Evolutionary conservation across 371 early-diverging fungal species (phyloP), one percentile per base, ranked within the genome.

Genomic region (Dinochytrium kinnereticum): DNA sequence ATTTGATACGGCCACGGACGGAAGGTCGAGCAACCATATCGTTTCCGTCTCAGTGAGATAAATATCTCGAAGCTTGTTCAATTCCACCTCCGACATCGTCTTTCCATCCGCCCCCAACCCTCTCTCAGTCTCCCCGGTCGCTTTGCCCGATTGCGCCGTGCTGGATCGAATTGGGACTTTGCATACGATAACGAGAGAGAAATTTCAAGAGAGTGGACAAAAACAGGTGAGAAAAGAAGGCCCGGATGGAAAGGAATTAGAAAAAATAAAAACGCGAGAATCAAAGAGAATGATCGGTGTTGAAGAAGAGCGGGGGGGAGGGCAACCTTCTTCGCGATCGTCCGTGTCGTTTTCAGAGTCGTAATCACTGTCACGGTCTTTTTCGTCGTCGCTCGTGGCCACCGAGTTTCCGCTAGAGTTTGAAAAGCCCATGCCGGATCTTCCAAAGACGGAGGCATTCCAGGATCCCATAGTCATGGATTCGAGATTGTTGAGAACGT

Each of bases 401-500:
- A 70, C 72, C n/a, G 81, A 80, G 24, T 73, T 78, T 17, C 75
- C 59, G 64, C 80, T 78, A 26, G 77, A 65, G 26, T 50, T 59
- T 3, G 75, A 76, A 28, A 67, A 74, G 59, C 78, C 77, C 40
- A 70, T 67, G 17, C 55, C 69, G 37, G 82, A 77, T 2, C 71
- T 38, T 3, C 80, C 78, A 67, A 80, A 79, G 0, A 36, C 71
- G 24, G 81, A 78, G 5, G 75, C 70, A 51, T 75, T 82, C 80
- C 81, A 82, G 37, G 80, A 77, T 30, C 76, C 78, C 39, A 49
- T 72, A 7, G 82, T 77, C 71, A 82, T 75, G 44, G 76, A 70
- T 65, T 85, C 85, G 28, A 85, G 75, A 53, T 85, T 80, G 78
- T 83, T 85, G 19, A 85, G 65, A 1, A 82, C 76, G 68, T 85